phyloP scores from a whole-genome alignment of 768 basidiomycete genomes.

The Termitomyces sp. region DNA sequence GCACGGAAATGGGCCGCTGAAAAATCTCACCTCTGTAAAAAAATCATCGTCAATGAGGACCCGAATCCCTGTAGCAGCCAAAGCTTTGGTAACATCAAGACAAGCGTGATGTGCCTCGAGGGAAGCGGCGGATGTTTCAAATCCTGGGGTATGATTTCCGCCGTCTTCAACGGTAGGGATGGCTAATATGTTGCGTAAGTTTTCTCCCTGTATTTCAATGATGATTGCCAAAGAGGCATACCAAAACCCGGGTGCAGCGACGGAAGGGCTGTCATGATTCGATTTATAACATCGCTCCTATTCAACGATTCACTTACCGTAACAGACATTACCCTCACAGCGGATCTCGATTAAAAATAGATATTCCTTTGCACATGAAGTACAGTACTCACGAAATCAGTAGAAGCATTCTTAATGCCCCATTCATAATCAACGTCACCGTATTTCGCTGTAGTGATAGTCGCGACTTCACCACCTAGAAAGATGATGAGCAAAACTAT shows the following conservation, averaged over 20 bases:
- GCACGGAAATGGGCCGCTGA: too few relatives aligned
- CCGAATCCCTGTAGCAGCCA: conserved; percentile 65
- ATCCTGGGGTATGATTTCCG: conserved; percentile 73
- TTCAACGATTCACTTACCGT: conserved; percentile 37
- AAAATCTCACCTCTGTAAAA: conserved; percentile 23
- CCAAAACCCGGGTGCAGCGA: conserved; percentile 72
- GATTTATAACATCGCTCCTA: neutral
- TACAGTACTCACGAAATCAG: conserved; percentile 63
- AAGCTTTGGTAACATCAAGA: conserved; percentile 61
- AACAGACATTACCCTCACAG: conserved; percentile 64
- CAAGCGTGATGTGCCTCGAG: conserved; percentile 59
- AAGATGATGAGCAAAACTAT: neutral
- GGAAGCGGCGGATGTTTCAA: conserved; percentile 55
- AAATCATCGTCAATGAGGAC: conserved; percentile 65
- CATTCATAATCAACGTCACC: conserved; percentile 58
- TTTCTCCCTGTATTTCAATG: neutral
- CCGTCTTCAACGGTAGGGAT: conserved; percentile 69
- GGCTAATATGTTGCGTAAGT: conserved; percentile 30
- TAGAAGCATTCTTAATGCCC: conserved; percentile 68
- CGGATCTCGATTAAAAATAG: neutral
- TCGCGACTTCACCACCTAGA: conserved; percentile 61
- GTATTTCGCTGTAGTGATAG: conserved; percentile 55
- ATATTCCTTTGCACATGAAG: neutral
- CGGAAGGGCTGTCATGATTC: conserved; percentile 39
- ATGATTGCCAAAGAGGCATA: conserved; percentile 18